Conservation (phyloP, 495 filamentous ascomycete genomes). For the Hypoxylon lienhwacheense region DNA sequence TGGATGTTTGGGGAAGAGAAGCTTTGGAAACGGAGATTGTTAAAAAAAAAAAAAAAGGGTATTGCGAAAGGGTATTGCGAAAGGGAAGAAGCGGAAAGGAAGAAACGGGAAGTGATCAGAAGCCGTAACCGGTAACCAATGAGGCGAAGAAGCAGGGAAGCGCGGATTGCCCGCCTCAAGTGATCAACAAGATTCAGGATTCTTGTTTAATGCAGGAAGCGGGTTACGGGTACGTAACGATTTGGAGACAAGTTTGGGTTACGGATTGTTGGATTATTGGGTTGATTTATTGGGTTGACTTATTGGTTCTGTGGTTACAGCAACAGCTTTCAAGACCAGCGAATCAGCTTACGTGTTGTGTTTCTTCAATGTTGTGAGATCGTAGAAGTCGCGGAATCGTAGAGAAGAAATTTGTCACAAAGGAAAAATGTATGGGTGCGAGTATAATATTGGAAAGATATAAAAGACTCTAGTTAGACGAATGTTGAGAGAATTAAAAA, state of each 20-base stretch:
- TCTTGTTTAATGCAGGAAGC: conserved; percentile 23
- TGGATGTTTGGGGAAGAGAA: not conserved
- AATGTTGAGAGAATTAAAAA: too few relatives aligned
- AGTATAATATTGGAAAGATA: not conserved
- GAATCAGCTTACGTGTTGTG: conserved; percentile 4
- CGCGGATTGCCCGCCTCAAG: conserved; percentile 27
- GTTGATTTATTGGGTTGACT: too few relatives aligned
- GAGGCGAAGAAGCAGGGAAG: not conserved
- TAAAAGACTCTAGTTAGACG: too few relatives aligned
- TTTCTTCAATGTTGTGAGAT: conserved; percentile 1
- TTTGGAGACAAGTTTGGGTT: too few relatives aligned
- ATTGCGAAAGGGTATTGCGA: not conserved
- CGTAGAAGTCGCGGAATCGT: conserved; percentile 1
- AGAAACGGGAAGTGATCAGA: conserved; percentile 3
- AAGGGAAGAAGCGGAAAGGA: conserved; percentile 5
- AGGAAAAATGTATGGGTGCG: not conserved
- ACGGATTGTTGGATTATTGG: too few relatives aligned
- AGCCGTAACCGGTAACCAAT: conserved; percentile 18
- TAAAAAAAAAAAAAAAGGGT: not conserved
- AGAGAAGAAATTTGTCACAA: conserved; percentile 4
- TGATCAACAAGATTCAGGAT: conserved; percentile 33
- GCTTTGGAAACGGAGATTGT: not conserved
- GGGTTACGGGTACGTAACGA: conserved; percentile 14
- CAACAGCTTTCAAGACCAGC: conserved; percentile 14
- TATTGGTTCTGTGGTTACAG: too few relatives aligned